phyloP scores from a whole-genome alignment of 306 rosid species.

The Cicer judaicum region DNA sequence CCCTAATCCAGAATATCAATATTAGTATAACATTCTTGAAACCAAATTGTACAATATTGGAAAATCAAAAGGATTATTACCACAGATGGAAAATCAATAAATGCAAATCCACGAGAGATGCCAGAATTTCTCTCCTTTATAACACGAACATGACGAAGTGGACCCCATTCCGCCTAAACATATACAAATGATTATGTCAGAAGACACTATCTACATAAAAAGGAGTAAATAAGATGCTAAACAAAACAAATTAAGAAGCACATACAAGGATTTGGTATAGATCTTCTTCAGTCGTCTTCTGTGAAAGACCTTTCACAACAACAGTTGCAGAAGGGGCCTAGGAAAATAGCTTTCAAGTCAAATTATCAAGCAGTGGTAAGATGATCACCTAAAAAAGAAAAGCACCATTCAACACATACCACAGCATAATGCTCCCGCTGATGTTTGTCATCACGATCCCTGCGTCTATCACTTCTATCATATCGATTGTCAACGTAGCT shows the following conservation, averaged over 20 bases:
- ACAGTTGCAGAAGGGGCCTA: slow-evolving; percentile 98
- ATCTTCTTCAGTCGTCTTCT: slow-evolving; percentile 93
- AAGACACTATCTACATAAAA: slow-evolving; percentile 20
- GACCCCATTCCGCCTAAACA: slow-evolving; percentile 96
- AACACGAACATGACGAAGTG: slow-evolving; percentile 96
- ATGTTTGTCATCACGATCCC: slow-evolving; percentile 86
- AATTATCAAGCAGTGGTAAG: slow-evolving; percentile 35
- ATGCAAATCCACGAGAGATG: slow-evolving; percentile 95
- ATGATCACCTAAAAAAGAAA: slow-evolving; percentile 30
- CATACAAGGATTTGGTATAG: slow-evolving; percentile 93
- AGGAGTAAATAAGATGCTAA: slow-evolving; percentile 28
- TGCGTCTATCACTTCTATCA: slow-evolving; percentile 78
- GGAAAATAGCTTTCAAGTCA: slow-evolving; percentile 42
- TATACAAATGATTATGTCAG: slow-evolving; percentile 33
- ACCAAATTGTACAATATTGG: slow-evolving; percentile 20
- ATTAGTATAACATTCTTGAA: slow-evolving; percentile 40
- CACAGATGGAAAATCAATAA: slow-evolving; percentile 98
- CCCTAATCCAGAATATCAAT: slow-evolving; percentile 65
- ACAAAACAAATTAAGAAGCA: slow-evolving; percentile 44
- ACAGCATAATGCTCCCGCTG: slow-evolving; percentile 72
- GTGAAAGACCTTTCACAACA: slow-evolving; percentile 98
- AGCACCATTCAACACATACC: slow-evolving; percentile 56
- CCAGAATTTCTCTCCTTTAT: slow-evolving; percentile 97
- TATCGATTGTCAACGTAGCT: slow-evolving; percentile 70
- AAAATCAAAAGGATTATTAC: slow-evolving; percentile 52